Evolutionary conservation across 441 rosid species (phyloP), one percentile per base, ranked within the genome.

Genomic region (Manihot esculenta): DNA sequence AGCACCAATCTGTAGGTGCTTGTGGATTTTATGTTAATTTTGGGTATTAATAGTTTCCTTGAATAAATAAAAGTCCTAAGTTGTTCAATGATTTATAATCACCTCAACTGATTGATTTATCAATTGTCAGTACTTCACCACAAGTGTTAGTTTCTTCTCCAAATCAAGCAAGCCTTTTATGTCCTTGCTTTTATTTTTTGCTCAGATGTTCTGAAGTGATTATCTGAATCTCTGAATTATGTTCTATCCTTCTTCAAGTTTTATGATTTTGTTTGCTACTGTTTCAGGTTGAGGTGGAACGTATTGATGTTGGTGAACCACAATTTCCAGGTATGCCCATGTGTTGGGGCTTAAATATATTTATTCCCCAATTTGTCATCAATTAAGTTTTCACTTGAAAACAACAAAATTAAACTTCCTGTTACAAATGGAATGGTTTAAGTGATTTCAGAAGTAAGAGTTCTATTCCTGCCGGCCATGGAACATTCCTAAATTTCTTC

Each of bases 271-370:
- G 0, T 14, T 56, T n/a, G 58, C 21, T 14, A 20, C 41, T 64
- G 76, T 51, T 72, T 18, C 77, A 85, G 97, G 92, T 88, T 69
- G 90, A 88, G 78, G 94, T 92, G 69, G 97, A 92, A 73, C 82
- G 80, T 72, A 92, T 92, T 72, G 92, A 92, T 76, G 82, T 89
- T 62, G 88, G 88, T 38, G 86, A 81, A 70, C 83, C 84, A 11
- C 86, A 80, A 61, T 75, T 74, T 63, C 73, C 82, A 77, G 92
- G 92, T 88, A 77, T 72, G 64, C 48, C 15, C 10, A 35, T 35
- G 27, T 50, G 70, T 54, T 54, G 5, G 35, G 12, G 42, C 49
- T 65, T 58, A 21, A 44, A 5, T 55, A 50, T 27, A 48, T 61
- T 30, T 35, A 48, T 64, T 65, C 30, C 68, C 21, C 12, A 18